Evolutionary conservation across 306 rosid species (phyloP).

Genomic region (Lathyrus oleraceus): DNA sequence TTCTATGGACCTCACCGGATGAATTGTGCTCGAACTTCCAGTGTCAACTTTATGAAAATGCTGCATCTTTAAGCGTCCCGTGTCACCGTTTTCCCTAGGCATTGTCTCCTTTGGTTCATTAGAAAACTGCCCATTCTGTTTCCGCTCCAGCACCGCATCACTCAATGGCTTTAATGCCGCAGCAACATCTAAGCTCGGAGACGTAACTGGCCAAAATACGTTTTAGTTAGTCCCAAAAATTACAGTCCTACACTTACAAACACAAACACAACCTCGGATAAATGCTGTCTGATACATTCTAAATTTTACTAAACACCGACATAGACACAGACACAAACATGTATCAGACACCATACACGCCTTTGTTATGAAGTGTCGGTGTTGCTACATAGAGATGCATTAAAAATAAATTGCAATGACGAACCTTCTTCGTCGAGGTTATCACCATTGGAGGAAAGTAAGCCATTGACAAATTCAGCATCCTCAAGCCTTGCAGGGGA

Average conservation of each 20-base stretch:
- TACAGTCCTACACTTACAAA: background rate
- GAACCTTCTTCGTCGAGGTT: constrained; percentile 75
- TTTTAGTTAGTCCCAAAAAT: constrained; percentile 32
- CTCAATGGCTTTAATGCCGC: constrained; percentile 42
- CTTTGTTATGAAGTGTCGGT: background rate
- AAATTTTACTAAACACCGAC: background rate
- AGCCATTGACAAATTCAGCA: constrained; percentile 70
- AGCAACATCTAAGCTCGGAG: constrained; percentile 57
- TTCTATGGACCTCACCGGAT: constrained; percentile 59
- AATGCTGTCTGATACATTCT: background rate
- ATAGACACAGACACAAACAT: background rate
- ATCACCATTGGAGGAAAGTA: constrained; percentile 51
- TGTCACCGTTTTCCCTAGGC: constrained; percentile 48
- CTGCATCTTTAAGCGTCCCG: constrained; percentile 45
- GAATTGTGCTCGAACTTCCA: constrained; percentile 66
- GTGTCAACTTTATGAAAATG: constrained; percentile 51
- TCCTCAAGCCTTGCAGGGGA: constrained; percentile 84
- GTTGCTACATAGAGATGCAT: background rate
- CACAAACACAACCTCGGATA: background rate
- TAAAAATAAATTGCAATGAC: constrained; percentile 7
- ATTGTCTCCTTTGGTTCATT: constrained; percentile 48
- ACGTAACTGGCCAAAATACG: constrained; percentile 53
- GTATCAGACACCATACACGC: background rate
- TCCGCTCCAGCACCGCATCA: constrained; percentile 33
- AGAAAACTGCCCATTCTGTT: constrained; percentile 37